Evolutionary conservation across 75 land plant species (phyloP).

Genomic region (Sequoiadendron giganteum): DNA sequence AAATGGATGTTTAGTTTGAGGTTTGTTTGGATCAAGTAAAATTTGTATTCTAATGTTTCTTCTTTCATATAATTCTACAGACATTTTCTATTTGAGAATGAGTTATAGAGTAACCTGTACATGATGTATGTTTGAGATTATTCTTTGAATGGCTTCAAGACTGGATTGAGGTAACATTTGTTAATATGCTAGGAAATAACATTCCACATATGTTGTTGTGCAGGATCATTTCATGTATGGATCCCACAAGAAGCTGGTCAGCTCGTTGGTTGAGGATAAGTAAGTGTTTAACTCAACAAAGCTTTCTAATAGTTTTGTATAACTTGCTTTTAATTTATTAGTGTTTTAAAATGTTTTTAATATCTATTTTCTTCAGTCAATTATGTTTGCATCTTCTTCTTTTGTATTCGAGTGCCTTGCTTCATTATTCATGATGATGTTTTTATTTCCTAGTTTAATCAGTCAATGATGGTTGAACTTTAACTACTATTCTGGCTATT

Average conservation of each 20-base stretch:
- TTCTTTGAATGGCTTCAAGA: background rate
- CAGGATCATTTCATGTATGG: constrained; percentile 96
- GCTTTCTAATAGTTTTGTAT: background rate
- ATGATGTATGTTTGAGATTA: background rate
- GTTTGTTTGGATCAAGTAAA: background rate
- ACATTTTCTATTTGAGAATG: background rate
- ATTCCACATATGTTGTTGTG: background rate
- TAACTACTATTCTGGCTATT: background rate
- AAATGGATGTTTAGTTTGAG: background rate
- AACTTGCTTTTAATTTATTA: background rate
- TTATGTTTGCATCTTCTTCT: background rate
- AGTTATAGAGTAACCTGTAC: background rate
- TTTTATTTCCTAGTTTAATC: background rate
- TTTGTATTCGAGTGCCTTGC: background rate
- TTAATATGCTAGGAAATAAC: background rate
- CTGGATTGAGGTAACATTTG: background rate
- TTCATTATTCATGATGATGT: background rate
- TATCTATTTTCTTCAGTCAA: background rate
- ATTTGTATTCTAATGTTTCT: background rate
- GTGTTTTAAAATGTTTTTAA: background rate
- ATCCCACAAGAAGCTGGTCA: constrained; percentile 96
- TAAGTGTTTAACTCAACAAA: constrained; percentile 22
- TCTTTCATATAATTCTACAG: background rate
- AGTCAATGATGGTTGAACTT: background rate
- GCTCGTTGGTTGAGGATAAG: constrained; percentile 97